Conservation (phyloP, 306 rosid species). For the Begonia peltatifolia region DNA sequence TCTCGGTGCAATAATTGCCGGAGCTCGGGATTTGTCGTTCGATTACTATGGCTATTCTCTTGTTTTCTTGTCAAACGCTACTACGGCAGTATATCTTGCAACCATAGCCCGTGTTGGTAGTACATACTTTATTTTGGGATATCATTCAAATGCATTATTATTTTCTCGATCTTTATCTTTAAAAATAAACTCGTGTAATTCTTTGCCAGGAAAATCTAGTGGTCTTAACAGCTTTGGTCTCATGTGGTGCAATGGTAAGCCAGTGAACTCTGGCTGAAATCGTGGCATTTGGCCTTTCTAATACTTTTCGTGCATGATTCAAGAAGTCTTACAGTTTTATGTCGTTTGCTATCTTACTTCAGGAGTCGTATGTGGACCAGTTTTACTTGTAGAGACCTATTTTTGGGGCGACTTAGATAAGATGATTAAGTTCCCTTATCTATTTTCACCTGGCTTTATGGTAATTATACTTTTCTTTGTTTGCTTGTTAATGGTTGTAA, state of each 20-base stretch:
- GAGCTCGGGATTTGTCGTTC: conserved; percentile 86
- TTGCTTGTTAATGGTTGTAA: not conserved
- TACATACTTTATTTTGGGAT: conserved; percentile 10
- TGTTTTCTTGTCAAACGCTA: conserved; percentile 78
- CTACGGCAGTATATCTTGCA: conserved; percentile 93
- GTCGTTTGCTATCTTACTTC: conserved; percentile 6
- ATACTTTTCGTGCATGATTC: conserved; percentile 2
- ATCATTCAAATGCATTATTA: not conserved
- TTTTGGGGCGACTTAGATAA: conserved; percentile 67
- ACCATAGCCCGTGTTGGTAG: conserved; percentile 82
- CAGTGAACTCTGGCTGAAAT: conserved; percentile 10
- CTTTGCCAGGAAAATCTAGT: conserved; percentile 73
- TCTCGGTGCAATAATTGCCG: conserved; percentile 88
- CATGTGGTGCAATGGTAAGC: conserved; percentile 97
- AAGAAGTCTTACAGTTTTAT: conserved; percentile 1
- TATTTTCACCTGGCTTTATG: conserved; percentile 71
- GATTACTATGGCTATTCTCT: conserved; percentile 72
- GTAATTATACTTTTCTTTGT: conserved; percentile 28
- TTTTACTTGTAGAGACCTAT: conserved; percentile 61
- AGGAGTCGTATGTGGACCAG: conserved; percentile 77
- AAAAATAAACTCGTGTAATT: conserved; percentile 9
- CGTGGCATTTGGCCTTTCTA: not conserved
- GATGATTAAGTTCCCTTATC: conserved; percentile 47
- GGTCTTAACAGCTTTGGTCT: conserved; percentile 98
- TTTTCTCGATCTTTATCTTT: conserved; percentile 16